A percentile compares a stretch with the other conserved stretches of the same genome.
These are phyloP conservation scores for Apiospora phragmitis DNA, from an alignment of 2,329 filamentous ascomycete species.

Conservation along the genomic window DNA sequence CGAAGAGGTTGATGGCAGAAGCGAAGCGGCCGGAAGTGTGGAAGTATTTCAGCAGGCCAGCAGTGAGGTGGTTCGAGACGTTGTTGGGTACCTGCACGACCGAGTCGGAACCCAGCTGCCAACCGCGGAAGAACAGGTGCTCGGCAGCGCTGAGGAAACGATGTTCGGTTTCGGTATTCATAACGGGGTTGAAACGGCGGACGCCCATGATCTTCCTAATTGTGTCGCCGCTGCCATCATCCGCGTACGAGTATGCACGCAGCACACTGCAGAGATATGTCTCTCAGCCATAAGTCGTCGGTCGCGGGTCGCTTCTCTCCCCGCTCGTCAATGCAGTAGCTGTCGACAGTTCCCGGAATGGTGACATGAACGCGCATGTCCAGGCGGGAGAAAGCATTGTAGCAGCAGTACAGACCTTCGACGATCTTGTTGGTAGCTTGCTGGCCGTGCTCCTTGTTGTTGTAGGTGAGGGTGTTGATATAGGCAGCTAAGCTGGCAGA, in stretches of 20 bases:
- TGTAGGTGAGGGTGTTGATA: conserved; percentile 94
- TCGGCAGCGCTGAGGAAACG: conserved; percentile 94
- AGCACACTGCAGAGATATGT: conserved; percentile 96
- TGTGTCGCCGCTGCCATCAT: conserved; percentile 89
- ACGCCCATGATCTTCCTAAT: conserved; percentile 98
- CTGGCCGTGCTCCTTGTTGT: conserved; percentile 75
- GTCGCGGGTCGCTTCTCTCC: conserved; percentile 93
- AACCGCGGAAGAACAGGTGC: conserved; percentile 90
- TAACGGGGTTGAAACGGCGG: conserved; percentile 93
- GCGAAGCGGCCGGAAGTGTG: conserved; percentile 91
- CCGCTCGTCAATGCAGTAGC: conserved; percentile 95
- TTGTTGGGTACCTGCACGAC: conserved; percentile 97
- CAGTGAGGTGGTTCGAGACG: conserved; percentile 92
- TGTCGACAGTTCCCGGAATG: conserved; percentile 94
- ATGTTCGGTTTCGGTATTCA: conserved; percentile 97
- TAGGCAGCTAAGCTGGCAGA: conserved; percentile 96
- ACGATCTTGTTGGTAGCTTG: conserved; percentile 79
- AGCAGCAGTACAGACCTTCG: conserved; percentile 95
- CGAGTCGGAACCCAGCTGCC: conserved; percentile 94
- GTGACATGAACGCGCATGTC: conserved; percentile 99
- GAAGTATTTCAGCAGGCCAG: conserved; percentile 93
- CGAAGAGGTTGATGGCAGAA: conserved; percentile 95
- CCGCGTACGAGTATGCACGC: conserved; percentile 93
- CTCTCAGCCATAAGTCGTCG: conserved; percentile 93
- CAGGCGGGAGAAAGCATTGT: conserved; percentile 97